phyloP scores from a whole-genome alignment of 1,284 basidiomycete genomes.

The Volvariella surrecta region DNA sequence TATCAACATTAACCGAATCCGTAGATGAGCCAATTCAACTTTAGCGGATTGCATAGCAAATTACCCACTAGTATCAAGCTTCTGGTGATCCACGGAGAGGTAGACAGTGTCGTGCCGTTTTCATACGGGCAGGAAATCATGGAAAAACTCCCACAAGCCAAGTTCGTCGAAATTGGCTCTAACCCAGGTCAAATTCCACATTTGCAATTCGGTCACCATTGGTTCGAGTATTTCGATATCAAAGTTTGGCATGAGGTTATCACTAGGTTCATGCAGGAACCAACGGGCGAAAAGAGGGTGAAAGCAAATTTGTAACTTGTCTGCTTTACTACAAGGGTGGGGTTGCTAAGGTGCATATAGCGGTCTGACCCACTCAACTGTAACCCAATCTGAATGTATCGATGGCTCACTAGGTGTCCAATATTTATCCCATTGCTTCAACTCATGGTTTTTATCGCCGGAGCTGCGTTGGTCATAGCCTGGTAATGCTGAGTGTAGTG shows the following conservation, averaged over 20 bases:
- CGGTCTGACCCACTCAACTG: constrained; percentile 36
- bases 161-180: constrained; percentile 23
- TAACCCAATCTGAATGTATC: constrained; percentile 33
- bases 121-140: constrained; percentile 25
- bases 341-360: constrained; percentile 18
- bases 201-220: constrained; percentile 33
- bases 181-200: constrained; percentile 28
- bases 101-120: constrained; percentile 30
- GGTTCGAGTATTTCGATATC: constrained; percentile 37
- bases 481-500: constrained; percentile 17
- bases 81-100: constrained; percentile 32
- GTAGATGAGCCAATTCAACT: constrained; percentile 26
- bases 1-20: not conserved
- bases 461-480: not conserved
- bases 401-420: constrained; percentile 10
- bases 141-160: constrained; percentile 27
- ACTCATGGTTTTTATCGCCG: not conserved
- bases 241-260: constrained; percentile 32
- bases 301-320: constrained; percentile 1
- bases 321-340: not conserved
- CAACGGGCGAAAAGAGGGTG: not conserved
- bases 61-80: constrained; percentile 23
- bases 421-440: constrained; percentile 5
- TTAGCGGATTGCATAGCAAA: constrained; percentile 22
- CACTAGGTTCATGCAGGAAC: constrained; percentile 19